A percentile compares a stretch with the other conserved stretches of the same genome.
Conservation (phyloP, 2,329 filamentous ascomycete genomes). For the Cylindrodendrum hubeiense region DNA sequence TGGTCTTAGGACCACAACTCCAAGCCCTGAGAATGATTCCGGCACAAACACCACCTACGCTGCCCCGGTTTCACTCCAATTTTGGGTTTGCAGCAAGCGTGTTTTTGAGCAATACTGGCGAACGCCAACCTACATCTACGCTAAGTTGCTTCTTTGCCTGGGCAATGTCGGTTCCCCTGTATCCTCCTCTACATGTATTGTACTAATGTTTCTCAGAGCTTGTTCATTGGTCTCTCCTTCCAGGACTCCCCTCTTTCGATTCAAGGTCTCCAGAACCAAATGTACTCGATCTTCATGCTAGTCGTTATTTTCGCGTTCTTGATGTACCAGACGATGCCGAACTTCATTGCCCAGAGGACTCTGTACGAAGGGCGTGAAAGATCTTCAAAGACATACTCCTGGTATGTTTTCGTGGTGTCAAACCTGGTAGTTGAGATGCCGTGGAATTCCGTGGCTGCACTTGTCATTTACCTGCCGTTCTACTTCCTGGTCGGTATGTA, state of each 20-base stretch:
- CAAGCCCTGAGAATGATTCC: neutral
- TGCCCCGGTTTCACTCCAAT: slow-evolving; percentile 39
- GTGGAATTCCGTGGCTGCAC: slow-evolving; percentile 27
- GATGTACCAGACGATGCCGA: slow-evolving; percentile 73
- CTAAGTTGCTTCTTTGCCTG: slow-evolving; percentile 52
- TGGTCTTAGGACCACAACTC: slow-evolving; percentile 59
- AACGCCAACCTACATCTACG: slow-evolving; percentile 71
- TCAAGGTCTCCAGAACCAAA: slow-evolving; percentile 76
- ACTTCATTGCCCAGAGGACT: slow-evolving; percentile 73
- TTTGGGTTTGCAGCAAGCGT: slow-evolving; percentile 50
- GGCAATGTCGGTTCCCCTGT: slow-evolving; percentile 3
- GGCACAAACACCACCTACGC: slow-evolving; percentile 73
- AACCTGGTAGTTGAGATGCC: slow-evolving; percentile 30
- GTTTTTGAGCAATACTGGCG: slow-evolving; percentile 44
- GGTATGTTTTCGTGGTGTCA: slow-evolving; percentile 27
- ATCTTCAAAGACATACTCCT: slow-evolving; percentile 70
- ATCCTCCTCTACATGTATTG: neutral
- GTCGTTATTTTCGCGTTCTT: slow-evolving; percentile 71
- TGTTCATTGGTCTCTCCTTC: slow-evolving; percentile 27
- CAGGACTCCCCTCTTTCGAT: slow-evolving; percentile 44
- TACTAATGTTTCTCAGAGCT: slow-evolving; percentile 7
- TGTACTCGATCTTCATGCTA: slow-evolving; percentile 77
- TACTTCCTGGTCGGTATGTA: slow-evolving; percentile 34
- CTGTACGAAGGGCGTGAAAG: slow-evolving; percentile 77
- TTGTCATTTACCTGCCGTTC: slow-evolving; percentile 26